Base-by-base conservation (phyloP, 2,329 filamentous ascomycete species). In the Esteya vermicola region DNA sequence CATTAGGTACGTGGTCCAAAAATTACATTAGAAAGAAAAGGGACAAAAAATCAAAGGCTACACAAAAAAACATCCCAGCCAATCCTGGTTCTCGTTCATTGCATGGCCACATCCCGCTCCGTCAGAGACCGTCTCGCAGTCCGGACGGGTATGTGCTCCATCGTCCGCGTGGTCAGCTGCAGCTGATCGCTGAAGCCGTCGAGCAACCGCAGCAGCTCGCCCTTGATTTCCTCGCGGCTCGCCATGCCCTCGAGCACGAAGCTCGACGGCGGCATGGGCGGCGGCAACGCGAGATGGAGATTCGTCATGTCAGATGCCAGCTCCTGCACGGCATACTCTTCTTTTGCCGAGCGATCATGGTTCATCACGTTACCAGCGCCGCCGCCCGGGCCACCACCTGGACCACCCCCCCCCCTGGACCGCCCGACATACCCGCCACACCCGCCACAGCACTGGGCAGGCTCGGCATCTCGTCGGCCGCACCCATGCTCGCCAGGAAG, bases 211-310 rank as follows among this genome's bases (percentile, higher is more conserved):
- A 54, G 47, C 23, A 58, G 51, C 45, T 58, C 56, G 8, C 53
- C 53, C 21, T 51, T 48, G 40, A 55, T 50, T 40, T 57, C 51
- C 22, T 56, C 50, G 4, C 53, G 48, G 7, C 45, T 48, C 10
- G 51, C 50, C 26, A 49, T 39, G 12, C 56, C 56, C 42, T 52
- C 50, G 59, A 75, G 65, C 31, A 72, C 68, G 38, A 61, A 59
- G 3, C 60, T 53, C 2, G 36, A 61, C 3, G 71, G 71, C 16
- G 45, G 32, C 6, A 23, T 19, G 1, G 45, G 42, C 9, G 40
- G 26, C 4, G 38, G 38, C 21, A 41, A 34, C 2, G 35, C 18
- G 38, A 30, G 2, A 9, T 10, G 30, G n/a, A n/a, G n/a, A n/a
- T n/a, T n/a, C n/a, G n/a, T n/a, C n/a, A n/a, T n/a, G n/a, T n/a